A percentile compares a stretch with the other conserved stretches of the same genome.
These are phyloP conservation scores for Lumnitzera littorea DNA, from an alignment of 345 rosid species.

Conservation along the genomic window DNA sequence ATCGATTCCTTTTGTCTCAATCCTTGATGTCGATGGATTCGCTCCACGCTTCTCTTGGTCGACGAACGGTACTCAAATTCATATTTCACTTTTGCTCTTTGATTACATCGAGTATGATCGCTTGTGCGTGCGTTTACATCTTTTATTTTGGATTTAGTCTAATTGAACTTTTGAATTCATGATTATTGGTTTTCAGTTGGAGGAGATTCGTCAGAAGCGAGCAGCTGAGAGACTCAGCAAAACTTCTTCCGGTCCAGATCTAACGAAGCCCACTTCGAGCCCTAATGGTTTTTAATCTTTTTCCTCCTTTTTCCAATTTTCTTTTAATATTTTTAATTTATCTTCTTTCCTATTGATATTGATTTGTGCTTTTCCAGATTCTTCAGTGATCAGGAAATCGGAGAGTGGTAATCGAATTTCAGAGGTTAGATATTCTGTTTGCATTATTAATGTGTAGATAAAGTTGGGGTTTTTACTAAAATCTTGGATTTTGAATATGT, in stretches of 20 bases:
- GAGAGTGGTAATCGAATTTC: constrained; percentile 76
- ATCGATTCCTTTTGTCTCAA: not conserved
- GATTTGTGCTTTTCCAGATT: constrained; percentile 26
- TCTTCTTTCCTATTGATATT: not conserved
- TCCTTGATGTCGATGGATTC: constrained; percentile 37
- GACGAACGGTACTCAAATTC: constrained; percentile 63
- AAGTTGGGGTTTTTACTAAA: too few relatives aligned
- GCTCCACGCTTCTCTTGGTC: constrained; percentile 85
- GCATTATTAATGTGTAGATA: too few relatives aligned
- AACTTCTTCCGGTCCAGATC: constrained; percentile 80
- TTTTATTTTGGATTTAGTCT: not conserved
- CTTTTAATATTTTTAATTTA: not conserved
- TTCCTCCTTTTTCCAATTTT: constrained; percentile 3
- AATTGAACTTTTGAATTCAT: not conserved
- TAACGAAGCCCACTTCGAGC: constrained; percentile 29
- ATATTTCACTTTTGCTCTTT: not conserved
- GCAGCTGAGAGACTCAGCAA: constrained; percentile 85
- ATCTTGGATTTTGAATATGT: too few relatives aligned
- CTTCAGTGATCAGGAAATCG: constrained; percentile 56
- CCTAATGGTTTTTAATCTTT: constrained; percentile 39
- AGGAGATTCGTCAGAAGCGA: constrained; percentile 92
- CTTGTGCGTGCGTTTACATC: not conserved
- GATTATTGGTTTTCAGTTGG: constrained; percentile 36
- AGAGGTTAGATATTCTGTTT: constrained; percentile 36
- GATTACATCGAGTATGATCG: not conserved